Base-by-base conservation (phyloP, 2,329 filamentous ascomycete species). In the Juglanconis oblonga region DNA sequence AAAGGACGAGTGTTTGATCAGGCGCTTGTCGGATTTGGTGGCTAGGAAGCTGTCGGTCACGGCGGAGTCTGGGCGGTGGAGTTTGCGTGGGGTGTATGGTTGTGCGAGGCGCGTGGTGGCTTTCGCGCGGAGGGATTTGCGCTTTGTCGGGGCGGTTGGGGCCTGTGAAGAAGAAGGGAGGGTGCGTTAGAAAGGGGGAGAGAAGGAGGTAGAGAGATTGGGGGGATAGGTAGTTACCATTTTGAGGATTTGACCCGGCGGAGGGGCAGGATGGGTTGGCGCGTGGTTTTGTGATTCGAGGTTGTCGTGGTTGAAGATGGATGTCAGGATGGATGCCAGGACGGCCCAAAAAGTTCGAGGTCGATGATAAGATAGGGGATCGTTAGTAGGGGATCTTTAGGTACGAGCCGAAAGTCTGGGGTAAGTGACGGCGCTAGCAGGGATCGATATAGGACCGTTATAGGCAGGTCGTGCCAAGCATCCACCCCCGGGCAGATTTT, bases 21-120 rank as follows among this genome's bases (percentile, higher is more conserved):
- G 78, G 31, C 88, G 89, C 78, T 94, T 96, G 78, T 96, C 91
- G 71, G 85, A 87, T 76, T 97, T 98, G 64, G 82, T 87, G 57
- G 86, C 83, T 62, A 86, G 78, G 74, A 94, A 93, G 62, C 72
- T 64, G 71, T 86, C 82, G 50, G 78, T 73, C 13, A 82, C 79
- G 52, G 76, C 70, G 66, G 82, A 80, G 67, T 81, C 76, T 52
- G 76, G 70, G 55, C 81, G 82, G 71, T 82, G 80, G 11, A 79
- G 76, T 68, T 80, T 81, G 70, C 78, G 75, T 54, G 83, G 80
- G 29, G 80, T 72, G 63, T 81, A 77, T 10, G 79, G 79, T 70
- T 81, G 78, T 62, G 78, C 76, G 50, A 83, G 72, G 67, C 81
- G 80, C 62, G 79, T 77, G 63, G 78, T 77, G 64, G 81, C 78